Evolutionary conservation across 208 protist species (phyloP).

Genomic region (Strigomonas culicis): DNA sequence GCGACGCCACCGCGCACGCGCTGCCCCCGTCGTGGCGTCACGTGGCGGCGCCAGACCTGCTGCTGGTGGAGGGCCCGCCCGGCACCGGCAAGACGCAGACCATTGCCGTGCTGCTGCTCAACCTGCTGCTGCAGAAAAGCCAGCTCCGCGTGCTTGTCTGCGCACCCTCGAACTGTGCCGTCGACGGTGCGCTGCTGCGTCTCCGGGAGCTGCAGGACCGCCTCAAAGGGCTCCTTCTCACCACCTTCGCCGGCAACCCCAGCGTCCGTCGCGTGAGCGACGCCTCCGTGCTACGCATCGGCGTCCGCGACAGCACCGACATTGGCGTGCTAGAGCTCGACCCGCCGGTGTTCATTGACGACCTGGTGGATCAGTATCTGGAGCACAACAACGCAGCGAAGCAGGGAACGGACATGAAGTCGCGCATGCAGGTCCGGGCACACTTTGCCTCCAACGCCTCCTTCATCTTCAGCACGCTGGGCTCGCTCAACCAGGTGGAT

Average conservation of each 20-base stretch:
- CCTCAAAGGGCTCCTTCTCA: not conserved
- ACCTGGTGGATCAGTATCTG: conserved; percentile 24
- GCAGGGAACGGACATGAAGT: conserved; percentile 1
- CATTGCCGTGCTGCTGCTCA: conserved; percentile 60
- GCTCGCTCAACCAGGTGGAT: conserved; percentile 68
- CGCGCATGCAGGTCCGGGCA: not conserved
- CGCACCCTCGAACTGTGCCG: conserved; percentile 83
- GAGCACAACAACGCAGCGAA: not conserved
- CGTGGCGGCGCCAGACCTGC: conserved; percentile 32
- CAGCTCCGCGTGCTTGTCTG: conserved; percentile 60
- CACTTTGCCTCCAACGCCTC: conserved; percentile 36
- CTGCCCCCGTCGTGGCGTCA: too few relatives aligned
- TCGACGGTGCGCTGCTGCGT: conserved; percentile 80
- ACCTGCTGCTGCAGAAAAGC: conserved; percentile 46
- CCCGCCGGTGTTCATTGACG: conserved; percentile 67
- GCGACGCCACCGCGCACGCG: not conserved
- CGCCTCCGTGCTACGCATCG: conserved; percentile 43
- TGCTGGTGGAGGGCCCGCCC: conserved; percentile 85
- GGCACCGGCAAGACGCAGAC: conserved; percentile 92
- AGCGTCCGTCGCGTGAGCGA: not conserved
- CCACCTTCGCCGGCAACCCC: not conserved
- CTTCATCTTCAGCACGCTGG: conserved; percentile 74
- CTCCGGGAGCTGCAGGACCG: conserved; percentile 30
- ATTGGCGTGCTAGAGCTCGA: conserved; percentile 37
- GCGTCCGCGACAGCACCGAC: conserved; percentile 59